Conservation (phyloP, 352 stramenopile genomes). For the Thalassiosira oceanica region DNA sequence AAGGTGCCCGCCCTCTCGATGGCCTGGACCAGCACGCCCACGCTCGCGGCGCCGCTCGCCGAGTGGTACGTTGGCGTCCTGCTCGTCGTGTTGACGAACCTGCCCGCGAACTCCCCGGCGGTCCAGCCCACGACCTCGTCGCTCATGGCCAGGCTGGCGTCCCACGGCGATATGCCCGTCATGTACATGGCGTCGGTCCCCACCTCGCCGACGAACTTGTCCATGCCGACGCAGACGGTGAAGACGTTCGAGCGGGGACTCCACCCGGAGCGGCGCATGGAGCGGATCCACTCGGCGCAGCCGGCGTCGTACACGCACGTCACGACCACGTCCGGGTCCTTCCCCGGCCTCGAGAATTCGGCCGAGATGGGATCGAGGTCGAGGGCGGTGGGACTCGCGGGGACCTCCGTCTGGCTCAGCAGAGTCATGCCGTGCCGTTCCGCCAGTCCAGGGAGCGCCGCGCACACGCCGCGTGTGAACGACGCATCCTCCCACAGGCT, state of each 20-base stretch:
- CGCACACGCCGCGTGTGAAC: not conserved
- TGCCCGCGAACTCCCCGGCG: slow-evolving; percentile 14
- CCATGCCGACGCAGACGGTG: slow-evolving; percentile 28
- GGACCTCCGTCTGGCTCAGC: slow-evolving; percentile 5
- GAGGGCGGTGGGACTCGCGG: slow-evolving; percentile 1
- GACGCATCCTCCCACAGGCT: not conserved
- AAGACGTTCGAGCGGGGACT: slow-evolving; percentile 27
- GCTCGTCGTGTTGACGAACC: not conserved
- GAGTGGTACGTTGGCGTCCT: slow-evolving; percentile 8
- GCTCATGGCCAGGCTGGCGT: slow-evolving; percentile 4
- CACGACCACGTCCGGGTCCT: slow-evolving; percentile 32
- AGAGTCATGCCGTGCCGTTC: slow-evolving; percentile 11
- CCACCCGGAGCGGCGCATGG: slow-evolving; percentile 12
- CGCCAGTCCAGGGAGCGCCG: slow-evolving; percentile 9
- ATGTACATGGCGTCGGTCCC: slow-evolving; percentile 28
- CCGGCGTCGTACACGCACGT: slow-evolving; percentile 24
- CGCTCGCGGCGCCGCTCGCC: slow-evolving; percentile 2
- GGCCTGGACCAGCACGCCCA: slow-evolving; percentile 16
- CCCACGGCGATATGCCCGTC: slow-evolving; percentile 26
- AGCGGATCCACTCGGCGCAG: slow-evolving; percentile 16
- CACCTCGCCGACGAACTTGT: slow-evolving; percentile 14
- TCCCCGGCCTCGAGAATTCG: slow-evolving; percentile 8
- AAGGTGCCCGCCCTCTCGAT: slow-evolving; percentile 19
- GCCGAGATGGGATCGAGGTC: slow-evolving; percentile 13
- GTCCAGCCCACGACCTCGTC: slow-evolving; percentile 25